Base-by-base conservation (phyloP, 108 stramenopile species). In the Nannochloropsis gaditana region DNA sequence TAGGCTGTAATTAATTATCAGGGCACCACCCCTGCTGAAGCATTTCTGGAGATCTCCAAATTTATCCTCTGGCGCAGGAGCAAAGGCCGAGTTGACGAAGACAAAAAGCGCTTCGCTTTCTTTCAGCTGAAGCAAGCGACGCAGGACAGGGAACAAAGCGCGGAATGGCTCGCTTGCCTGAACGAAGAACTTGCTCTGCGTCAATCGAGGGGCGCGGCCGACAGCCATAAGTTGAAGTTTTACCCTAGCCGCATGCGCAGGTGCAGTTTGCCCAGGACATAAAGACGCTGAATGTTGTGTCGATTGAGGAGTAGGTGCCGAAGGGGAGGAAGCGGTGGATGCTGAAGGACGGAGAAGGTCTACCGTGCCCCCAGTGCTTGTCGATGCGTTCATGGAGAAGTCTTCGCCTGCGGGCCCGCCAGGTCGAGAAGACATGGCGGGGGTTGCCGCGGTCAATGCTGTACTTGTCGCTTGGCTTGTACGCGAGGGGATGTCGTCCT, bases 201-300 rank as follows among this genome's bases (percentile, higher is more conserved):
- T n/a, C n/a, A 73, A n/a, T n/a, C 59, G 59, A 73, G 59, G 59
- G 59, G 59, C 59, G 59, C 59, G 59, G 59, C 59, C 59, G 59
- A 73, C 59, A n/a, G 59, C 59, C 59, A 73, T 73, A 3, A 73
- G 59, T n/a, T 73, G 59, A 15, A 73, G 19, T 73, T 73, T 73
- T 15, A 73, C 59, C 59, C n/a, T 73, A n/a, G 19, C 59, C n/a
- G 59, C n/a, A 31, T 31, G 31, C 31, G 31, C 31, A 31, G 31
- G 31, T 31, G 31, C 1, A 31, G 31, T 31, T 31, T 31, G 31
- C 31, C 31, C 31, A 31, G 31, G 31, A 31, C 0, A 31, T 31
- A 31, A 1, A 31, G 31, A 31, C 31, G 31, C 31, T 31, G 31
- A 31, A 31, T 0, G 31, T 31, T 31, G 31, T 31, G 31, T 31